Conservation (phyloP, 192 early-diverging fungal species). For the Spizellomyces punctatus region DNA sequence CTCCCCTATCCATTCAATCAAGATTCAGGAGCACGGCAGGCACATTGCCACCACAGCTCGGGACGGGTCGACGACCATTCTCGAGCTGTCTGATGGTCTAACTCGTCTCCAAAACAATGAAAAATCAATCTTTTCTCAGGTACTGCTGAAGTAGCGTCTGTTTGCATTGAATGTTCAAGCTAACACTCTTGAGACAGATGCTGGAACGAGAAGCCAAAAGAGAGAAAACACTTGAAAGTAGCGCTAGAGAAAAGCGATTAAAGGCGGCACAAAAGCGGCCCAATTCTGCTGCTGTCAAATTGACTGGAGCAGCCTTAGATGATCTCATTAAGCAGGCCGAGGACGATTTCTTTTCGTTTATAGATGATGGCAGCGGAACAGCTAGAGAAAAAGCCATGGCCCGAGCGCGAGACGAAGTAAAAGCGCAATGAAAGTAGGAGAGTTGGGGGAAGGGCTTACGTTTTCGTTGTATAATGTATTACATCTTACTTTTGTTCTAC, state of each 20-base stretch:
- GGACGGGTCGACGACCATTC: slow-evolving; percentile 57
- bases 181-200: slow-evolving; percentile 42
- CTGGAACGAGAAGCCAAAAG: slow-evolving; percentile 63
- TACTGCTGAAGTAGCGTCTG: slow-evolving; percentile 12
- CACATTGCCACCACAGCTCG: slow-evolving; percentile 54
- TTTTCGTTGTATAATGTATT: too few relatives aligned
- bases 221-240: slow-evolving; percentile 61
- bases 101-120: slow-evolving; percentile 55
- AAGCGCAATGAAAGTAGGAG: slow-evolving; percentile 7
- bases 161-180: not conserved
- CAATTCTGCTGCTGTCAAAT: slow-evolving; percentile 41
- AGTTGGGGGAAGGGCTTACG: not conserved
- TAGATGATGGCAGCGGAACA: slow-evolving; percentile 50
- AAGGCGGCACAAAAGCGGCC: slow-evolving; percentile 61
- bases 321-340: slow-evolving; percentile 53
- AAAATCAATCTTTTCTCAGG: slow-evolving; percentile 58
- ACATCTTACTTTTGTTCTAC: too few relatives aligned
- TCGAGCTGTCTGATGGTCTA: slow-evolving; percentile 57
- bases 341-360: slow-evolving; percentile 55
- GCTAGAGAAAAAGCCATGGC: slow-evolving; percentile 30
- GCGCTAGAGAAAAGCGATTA: slow-evolving; percentile 59
- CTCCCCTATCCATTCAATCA: slow-evolving; percentile 58
- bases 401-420: slow-evolving; percentile 27
- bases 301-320: slow-evolving; percentile 38
- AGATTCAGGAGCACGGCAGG: slow-evolving; percentile 63